Evolutionary conservation across 192 early-diverging fungal genomes (phyloP), one percentile per base, ranked within the genome.

Genomic region (Obelidium mucronatum): DNA sequence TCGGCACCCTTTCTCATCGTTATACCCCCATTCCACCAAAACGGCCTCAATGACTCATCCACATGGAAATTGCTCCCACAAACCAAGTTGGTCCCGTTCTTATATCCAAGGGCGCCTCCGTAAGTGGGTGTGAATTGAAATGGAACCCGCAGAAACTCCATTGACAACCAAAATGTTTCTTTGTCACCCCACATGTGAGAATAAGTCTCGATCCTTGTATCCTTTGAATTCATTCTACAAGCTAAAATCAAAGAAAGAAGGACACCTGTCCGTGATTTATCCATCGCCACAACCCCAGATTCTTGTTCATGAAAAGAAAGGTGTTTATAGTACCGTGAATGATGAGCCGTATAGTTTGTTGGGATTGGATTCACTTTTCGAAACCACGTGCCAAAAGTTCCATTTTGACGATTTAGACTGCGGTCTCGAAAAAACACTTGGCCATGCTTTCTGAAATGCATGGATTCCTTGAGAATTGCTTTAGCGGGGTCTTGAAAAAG

Each of bases 391-490:
- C 5, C 26, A 31, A 24, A 58, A 58, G 30, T 22, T 31, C 55
- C 62, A 17, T 40, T 22, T 8, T 36, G 30, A 13, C 62, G 35
- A n/a, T 64, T 24, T 22, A 64, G 11, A 26, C 31, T 35, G 15
- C 91, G 81, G 70, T 92, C 91, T 24, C 81, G 82, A 66, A 89
- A 92, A 73, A 91, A 92, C 4, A 92, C 83, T 0, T 84, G 86
- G 1, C 82, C 79, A 35, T 67, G 28, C 59, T 87, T 82, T 19
- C 81, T 85, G 37, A 75, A 80, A 42, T 85, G 73, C 62, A 1
- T 8, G 15, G 51, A 26, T 5, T 51, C 5, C 71, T 87, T 90
- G 11, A 92, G 34, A 3, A 64, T 64, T 5, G 37, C 35, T n/a
- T n/a, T n/a, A 6, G 26, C 62, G 11, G 66, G 66, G 28, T 33